These are phyloP conservation scores for Linnemannia zychae DNA, from an alignment of 192 early-diverging fungal species.

Conservation along the genomic window DNA sequence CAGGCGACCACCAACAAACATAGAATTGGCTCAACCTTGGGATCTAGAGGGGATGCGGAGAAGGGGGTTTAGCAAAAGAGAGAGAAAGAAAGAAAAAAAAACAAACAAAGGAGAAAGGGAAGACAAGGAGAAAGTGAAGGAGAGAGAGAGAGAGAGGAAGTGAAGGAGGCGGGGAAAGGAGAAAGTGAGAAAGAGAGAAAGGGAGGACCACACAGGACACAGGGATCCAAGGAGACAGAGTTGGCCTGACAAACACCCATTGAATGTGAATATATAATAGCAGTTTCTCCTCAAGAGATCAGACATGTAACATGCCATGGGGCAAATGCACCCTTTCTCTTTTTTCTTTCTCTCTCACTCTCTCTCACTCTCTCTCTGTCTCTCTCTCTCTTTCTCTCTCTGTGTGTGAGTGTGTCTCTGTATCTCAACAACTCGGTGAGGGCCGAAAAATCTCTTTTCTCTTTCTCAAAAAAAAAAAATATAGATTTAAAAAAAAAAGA, in stretches of 20 bases:
- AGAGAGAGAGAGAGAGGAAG: slow-evolving; percentile 4
- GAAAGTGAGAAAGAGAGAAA: too few relatives aligned
- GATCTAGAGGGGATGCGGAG: not conserved
- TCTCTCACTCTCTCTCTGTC: not conserved
- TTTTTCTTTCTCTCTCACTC: not conserved
- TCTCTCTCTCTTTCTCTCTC: too few relatives aligned
- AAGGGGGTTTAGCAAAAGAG: not conserved
- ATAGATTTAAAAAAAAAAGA: too few relatives aligned
- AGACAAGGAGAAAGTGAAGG: not conserved
- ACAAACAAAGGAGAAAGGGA: not conserved
- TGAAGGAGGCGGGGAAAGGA: not conserved
- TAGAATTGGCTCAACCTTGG: not conserved
- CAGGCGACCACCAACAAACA: not conserved
- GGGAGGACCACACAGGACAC: not conserved
- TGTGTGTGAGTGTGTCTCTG: too few relatives aligned
- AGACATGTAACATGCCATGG: not conserved
- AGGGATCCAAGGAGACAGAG: not conserved
- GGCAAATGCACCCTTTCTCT: too few relatives aligned
- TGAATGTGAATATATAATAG: not conserved
- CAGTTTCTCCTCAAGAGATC: not conserved
- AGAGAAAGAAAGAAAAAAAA: not conserved
- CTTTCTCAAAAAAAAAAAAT: too few relatives aligned
- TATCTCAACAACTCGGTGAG: too few relatives aligned
- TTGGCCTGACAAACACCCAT: not conserved
- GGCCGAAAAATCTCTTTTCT: too few relatives aligned